Base-by-base conservation (phyloP, 257 asterid species). In the Paulownia fortunei region DNA sequence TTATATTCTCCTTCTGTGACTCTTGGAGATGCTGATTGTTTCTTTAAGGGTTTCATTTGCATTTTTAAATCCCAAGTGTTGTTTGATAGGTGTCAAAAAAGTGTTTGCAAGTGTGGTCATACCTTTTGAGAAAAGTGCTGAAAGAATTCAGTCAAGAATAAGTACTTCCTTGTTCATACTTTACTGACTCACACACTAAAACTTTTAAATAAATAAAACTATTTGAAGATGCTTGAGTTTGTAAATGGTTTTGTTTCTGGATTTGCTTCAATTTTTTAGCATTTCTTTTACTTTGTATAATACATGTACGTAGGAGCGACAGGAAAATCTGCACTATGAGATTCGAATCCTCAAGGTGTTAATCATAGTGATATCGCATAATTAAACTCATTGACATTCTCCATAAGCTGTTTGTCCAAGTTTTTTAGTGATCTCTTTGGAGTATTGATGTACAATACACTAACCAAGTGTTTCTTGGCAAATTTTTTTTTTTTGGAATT, bases 91-190 rank as follows among this genome's bases (percentile, higher is more conserved):
- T 84, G 85, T 82, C 85, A 60, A 80, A 74, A 73, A 67, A 34
- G 3, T 64, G 74, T 70, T 49, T 80, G 75, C 62, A 76, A 69
- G 59, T 72, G 82, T 74, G 62, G 77, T 73, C 76, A 62, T 77
- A 76, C 49, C 76, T 79, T 73, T 84, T 55, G 63, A 76, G 30
- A 18, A 15, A 44, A 62, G 79, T 65, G 77, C 55, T 81, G 85
- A 76, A 76, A 77, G 86, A 86, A 84, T 86, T 84, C 82, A 77
- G 85, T 79, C 85, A 79, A 86, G 73, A 71, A 76, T 55, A 76
- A 76, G 52, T 80, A 75, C 69, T 61, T 51, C 36, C 46, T 55
- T 23, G 27, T 72, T 55, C 68, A 62, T 76, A 73, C 51, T 80
- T 66, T 59, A 79, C n/a, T 79, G 6, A 79, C 41, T 75, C 47